Conservation (phyloP, 2,329 filamentous ascomycete genomes). For the Botrytis galanthina region DNA sequence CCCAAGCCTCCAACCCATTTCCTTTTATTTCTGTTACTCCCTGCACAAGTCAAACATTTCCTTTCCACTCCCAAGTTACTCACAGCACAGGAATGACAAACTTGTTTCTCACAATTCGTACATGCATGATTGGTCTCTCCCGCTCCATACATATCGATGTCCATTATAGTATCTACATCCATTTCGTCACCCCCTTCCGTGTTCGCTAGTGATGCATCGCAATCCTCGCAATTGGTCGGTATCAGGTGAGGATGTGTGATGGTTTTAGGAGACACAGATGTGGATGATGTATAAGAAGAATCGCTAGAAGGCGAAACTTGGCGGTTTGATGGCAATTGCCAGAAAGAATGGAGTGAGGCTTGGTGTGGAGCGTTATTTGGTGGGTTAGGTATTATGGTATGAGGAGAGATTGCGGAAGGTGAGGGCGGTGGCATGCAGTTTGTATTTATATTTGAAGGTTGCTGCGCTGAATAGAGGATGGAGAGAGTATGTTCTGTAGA, state of each 20-base stretch:
- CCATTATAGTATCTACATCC: slow-evolving; percentile 43
- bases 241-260: slow-evolving; percentile 26
- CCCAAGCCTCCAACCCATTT: slow-evolving; percentile 29
- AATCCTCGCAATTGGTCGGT: slow-evolving; percentile 53
- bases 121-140: slow-evolving; percentile 42
- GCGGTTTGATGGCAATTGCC: slow-evolving; percentile 47
- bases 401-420: slow-evolving; percentile 26
- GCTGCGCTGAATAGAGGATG: slow-evolving; percentile 57
- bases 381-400: slow-evolving; percentile 23
- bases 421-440: slow-evolving; percentile 21
- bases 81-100: slow-evolving; percentile 59
- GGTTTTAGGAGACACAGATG: slow-evolving; percentile 15
- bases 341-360: slow-evolving; percentile 59
- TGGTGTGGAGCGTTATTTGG: slow-evolving; percentile 41
- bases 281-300: slow-evolving; percentile 32
- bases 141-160: slow-evolving; percentile 39
- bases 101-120: slow-evolving; percentile 51
- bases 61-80: slow-evolving; percentile 55
- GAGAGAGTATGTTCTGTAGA: slow-evolving; percentile 50
- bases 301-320: slow-evolving; percentile 39
- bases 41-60: slow-evolving; percentile 52
- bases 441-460: slow-evolving; percentile 35
- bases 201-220: slow-evolving; percentile 41
- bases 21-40: slow-evolving; percentile 22
- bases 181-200: slow-evolving; percentile 39